These are phyloP conservation scores for Geranium rotundifolium DNA, from an alignment of 345 rosid species.

Conservation along the genomic window DNA sequence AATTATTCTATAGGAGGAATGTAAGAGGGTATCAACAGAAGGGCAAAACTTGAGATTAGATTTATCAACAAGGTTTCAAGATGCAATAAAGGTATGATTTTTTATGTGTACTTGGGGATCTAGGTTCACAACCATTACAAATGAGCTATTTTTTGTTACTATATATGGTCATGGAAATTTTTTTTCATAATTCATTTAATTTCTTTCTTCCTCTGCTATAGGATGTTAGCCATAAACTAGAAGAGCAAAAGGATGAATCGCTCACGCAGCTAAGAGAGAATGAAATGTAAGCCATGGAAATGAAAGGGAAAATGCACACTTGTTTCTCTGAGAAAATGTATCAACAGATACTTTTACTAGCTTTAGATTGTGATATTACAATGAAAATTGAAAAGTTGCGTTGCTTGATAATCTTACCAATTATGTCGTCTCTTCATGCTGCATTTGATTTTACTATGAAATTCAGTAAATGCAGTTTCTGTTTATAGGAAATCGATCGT, in stretches of 20 bases:
- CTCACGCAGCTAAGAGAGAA: conserved; percentile 82
- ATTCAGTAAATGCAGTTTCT: no score
- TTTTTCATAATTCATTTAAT: no score
- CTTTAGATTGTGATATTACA: not conserved
- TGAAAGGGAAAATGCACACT: not conserved
- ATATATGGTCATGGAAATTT: no score
- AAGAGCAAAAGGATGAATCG: conserved; percentile 77
- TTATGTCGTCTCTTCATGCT: not conserved
- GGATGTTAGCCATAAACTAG: conserved; percentile 87
- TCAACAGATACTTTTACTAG: not conserved
- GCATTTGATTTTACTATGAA: no score
- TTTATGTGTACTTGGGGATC: not conserved
- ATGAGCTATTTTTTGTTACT: not conserved
- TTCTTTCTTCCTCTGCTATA: conserved; percentile 21
- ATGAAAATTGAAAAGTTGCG: not conserved
- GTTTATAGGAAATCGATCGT: no score
- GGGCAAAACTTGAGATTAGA: conserved; percentile 83
- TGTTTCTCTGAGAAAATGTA: not conserved
- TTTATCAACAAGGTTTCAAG: conserved; percentile 78
- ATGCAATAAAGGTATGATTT: conserved; percentile 69
- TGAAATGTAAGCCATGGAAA: conserved; percentile 55
- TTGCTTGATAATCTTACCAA: not conserved
- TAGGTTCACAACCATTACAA: not conserved
- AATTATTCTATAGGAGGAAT: conserved; percentile 60
- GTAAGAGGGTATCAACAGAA: conserved; percentile 80